These are phyloP conservation scores for Onygena corvina DNA, from an alignment of 2,329 filamentous ascomycete species.

Conservation along the genomic window DNA sequence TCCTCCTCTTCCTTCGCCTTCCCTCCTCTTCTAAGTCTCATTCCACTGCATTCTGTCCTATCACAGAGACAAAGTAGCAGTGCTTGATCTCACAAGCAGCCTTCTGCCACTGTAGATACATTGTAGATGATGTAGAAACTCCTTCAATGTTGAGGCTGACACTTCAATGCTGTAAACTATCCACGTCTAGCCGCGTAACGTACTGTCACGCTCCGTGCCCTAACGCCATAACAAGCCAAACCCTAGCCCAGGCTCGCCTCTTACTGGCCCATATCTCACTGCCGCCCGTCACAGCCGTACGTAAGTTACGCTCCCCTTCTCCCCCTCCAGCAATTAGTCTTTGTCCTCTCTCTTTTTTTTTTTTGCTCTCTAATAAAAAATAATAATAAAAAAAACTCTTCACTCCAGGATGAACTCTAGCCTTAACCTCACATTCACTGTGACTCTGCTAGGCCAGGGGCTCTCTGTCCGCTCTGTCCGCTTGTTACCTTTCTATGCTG, in stretches of 20 bases:
- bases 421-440: neutral
- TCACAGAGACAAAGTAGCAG: too few species aligned
- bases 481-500: neutral
- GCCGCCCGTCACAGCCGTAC: neutral
- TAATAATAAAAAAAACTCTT: neutral
- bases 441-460: neutral
- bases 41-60: too few species aligned
- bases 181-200: neutral
- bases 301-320: neutral
- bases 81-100: too few species aligned
- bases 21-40: too few species aligned
- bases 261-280: neutral
- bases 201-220: constrained; percentile 1
- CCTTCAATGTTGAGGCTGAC: neutral
- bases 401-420: neutral
- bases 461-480: neutral
- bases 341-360: neutral
- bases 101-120: too few species aligned
- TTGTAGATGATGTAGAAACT: too few species aligned
- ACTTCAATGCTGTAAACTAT: neutral
- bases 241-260: neutral
- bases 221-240: neutral
- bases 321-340: neutral
- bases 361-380: neutral
- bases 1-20: too few species aligned